Conservation (phyloP, 2,329 filamentous ascomycete genomes). For the Aspergillus pseudoglaucus region DNA sequence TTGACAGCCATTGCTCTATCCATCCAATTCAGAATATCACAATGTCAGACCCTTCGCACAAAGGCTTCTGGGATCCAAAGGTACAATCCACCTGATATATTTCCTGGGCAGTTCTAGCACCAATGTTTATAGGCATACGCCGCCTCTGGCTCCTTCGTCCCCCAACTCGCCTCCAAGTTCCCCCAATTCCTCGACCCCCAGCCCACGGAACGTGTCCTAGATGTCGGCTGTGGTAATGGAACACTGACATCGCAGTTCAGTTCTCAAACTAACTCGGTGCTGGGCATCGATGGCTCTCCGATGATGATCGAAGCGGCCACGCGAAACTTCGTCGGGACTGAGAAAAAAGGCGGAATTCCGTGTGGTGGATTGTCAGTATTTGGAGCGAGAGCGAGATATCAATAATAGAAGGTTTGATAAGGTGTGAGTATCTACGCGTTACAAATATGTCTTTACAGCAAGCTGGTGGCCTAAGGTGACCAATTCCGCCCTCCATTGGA, state of each 20-base stretch:
- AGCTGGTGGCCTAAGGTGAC: background rate
- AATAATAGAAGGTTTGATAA: background rate
- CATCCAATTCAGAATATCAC: too few species aligned
- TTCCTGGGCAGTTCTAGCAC: too few species aligned
- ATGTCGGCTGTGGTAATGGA: constrained; percentile 7
- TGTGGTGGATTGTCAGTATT: background rate
- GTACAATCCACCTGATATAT: too few species aligned
- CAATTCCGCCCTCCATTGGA: constrained; percentile 7
- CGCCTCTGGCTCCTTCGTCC: constrained; percentile 5
- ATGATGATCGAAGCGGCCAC: constrained; percentile 6
- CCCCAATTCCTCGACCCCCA: constrained; percentile 2
- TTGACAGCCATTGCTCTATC: too few species aligned
- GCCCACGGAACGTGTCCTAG: constrained; percentile 4
- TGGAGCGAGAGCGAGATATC: background rate
- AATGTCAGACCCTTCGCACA: too few species aligned
- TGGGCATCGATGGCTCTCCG: constrained; percentile 5
- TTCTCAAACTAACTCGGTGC: background rate
- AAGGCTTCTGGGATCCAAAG: too few species aligned
- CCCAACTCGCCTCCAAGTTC: constrained; percentile 3
- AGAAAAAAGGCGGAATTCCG: constrained; percentile 2
- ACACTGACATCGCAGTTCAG: constrained; percentile 3
- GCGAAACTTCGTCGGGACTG: constrained; percentile 1
- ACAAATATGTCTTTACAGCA: too few species aligned
- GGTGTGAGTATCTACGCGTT: constrained; percentile 1
- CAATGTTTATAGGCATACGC: background rate